Evolutionary conservation across 257 asterid species (phyloP).

Genomic region (Nicotiana tomentosiformis): DNA sequence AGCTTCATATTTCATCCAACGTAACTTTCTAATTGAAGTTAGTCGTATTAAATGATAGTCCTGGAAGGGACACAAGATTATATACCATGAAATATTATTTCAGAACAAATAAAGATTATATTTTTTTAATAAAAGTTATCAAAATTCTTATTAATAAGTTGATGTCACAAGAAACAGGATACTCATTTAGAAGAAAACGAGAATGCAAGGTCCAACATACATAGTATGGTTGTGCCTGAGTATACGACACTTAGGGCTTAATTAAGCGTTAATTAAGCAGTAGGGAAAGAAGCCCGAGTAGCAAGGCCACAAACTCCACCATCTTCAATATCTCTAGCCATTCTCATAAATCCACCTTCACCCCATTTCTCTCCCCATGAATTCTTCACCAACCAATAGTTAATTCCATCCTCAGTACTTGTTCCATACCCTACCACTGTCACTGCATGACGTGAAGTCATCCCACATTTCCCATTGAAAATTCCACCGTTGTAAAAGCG

Average conservation of each 20-base stretch:
- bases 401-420: background rate
- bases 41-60: background rate
- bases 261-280: background rate
- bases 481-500: slow-evolving; percentile 21
- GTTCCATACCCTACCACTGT: slow-evolving; percentile 24
- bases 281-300: slow-evolving; percentile 6
- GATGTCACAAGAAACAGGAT: background rate
- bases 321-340: background rate
- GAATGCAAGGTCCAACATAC: background rate
- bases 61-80: background rate
- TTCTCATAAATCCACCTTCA: slow-evolving; percentile 1
- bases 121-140: too few relatives aligned
- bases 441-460: slow-evolving; percentile 12
- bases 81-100: too few relatives aligned
- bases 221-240: too few relatives aligned
- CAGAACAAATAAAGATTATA: too few relatives aligned
- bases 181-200: background rate
- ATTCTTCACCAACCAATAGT: slow-evolving; percentile 17
- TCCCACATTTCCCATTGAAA: slow-evolving; percentile 17
- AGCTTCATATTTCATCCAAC: background rate
- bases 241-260: too few relatives aligned
- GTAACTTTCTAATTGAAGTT: background rate
- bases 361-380: slow-evolving; percentile 13
- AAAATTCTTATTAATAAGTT: too few relatives aligned
- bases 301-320: slow-evolving; percentile 15